phyloP scores from a whole-genome alignment of 2,329 filamentous ascomycete genomes.

The Hymenoscyphus repandus region DNA sequence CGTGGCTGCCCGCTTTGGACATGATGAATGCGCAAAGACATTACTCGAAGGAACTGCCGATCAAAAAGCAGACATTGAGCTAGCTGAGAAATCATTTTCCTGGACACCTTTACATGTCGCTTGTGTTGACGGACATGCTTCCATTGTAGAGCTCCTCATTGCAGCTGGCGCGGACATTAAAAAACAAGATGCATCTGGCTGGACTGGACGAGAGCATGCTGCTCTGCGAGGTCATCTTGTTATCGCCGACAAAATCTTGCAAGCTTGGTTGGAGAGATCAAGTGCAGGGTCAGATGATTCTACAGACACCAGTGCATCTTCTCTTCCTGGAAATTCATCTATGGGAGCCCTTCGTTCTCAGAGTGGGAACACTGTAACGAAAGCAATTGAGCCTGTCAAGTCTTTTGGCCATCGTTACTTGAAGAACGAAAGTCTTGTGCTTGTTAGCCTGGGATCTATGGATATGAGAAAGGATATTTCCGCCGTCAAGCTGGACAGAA shows the following conservation, averaged over 20 bases:
- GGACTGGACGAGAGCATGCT: constrained; percentile 91
- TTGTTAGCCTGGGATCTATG: constrained; percentile 93
- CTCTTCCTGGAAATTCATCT: constrained; percentile 51
- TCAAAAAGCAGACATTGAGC: constrained; percentile 71
- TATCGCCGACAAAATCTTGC: constrained; percentile 67
- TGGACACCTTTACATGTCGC: constrained; percentile 97
- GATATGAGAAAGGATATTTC: constrained; percentile 78
- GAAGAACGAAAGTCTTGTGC: constrained; percentile 78
- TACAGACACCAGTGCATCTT: constrained; percentile 29
- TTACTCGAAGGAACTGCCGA: constrained; percentile 64
- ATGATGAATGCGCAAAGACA: constrained; percentile 72
- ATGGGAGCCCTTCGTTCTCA: constrained; percentile 53
- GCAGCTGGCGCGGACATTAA: constrained; percentile 72
- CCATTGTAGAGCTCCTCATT: constrained; percentile 71
- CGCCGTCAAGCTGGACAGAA: constrained; percentile 80
- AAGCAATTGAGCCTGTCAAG: constrained; percentile 74
- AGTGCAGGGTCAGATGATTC: constrained; percentile 30
- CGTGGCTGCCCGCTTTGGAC: constrained; percentile 83
- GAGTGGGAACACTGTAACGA: constrained; percentile 38
- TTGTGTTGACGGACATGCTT: constrained; percentile 78
- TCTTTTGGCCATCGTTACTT: constrained; percentile 95
- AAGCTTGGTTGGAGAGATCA: constrained; percentile 19
- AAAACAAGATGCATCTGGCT: constrained; percentile 77
- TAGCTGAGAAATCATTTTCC: constrained; percentile 76
- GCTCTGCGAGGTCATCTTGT: constrained; percentile 81